Conservation (phyloP, 2,329 filamentous ascomycete species). For the Metarhizium guizhouense region DNA sequence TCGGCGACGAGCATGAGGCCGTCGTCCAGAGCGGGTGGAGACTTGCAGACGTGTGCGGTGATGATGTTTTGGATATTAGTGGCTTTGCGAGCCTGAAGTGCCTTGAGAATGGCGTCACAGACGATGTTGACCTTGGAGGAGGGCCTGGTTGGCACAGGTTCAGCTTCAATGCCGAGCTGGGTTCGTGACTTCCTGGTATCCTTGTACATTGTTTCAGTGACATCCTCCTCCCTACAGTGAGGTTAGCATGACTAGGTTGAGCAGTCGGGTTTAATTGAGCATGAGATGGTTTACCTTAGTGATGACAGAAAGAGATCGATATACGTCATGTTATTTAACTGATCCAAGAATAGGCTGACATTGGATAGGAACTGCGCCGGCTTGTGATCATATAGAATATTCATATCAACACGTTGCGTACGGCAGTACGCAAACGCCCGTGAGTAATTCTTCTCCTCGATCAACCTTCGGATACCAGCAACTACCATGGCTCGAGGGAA, state of each 20-base stretch:
- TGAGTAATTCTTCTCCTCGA: constrained; percentile 73
- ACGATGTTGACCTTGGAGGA: constrained; percentile 71
- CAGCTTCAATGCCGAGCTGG: constrained; percentile 5
- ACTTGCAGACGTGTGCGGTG: constrained; percentile 90
- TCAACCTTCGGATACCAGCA: constrained; percentile 74
- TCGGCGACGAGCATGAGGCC: constrained; percentile 72
- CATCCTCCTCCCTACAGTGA: constrained; percentile 66
- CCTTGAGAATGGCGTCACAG: constrained; percentile 72
- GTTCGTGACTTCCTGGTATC: constrained; percentile 55
- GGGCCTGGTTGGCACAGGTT: constrained; percentile 9
- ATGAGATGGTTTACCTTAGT: constrained; percentile 45
- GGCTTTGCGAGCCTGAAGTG: constrained; percentile 52
- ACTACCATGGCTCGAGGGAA: constrained; percentile 88
- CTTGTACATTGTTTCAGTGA: constrained; percentile 86
- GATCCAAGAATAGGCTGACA: constrained; percentile 69
- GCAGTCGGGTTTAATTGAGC: background rate
- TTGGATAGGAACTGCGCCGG: constrained; percentile 75
- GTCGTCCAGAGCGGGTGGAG: constrained; percentile 79
- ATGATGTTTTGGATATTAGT: constrained; percentile 81
- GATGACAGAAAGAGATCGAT: constrained; percentile 90
- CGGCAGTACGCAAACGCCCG: constrained; percentile 82
- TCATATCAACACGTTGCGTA: constrained; percentile 94
- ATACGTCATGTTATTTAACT: constrained; percentile 71
- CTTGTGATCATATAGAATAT: constrained; percentile 90
- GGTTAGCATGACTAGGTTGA: background rate